These are phyloP conservation scores for Globomyces sp. DNA, from an alignment of 371 early-diverging fungal genomes.

Conservation along the genomic window DNA sequence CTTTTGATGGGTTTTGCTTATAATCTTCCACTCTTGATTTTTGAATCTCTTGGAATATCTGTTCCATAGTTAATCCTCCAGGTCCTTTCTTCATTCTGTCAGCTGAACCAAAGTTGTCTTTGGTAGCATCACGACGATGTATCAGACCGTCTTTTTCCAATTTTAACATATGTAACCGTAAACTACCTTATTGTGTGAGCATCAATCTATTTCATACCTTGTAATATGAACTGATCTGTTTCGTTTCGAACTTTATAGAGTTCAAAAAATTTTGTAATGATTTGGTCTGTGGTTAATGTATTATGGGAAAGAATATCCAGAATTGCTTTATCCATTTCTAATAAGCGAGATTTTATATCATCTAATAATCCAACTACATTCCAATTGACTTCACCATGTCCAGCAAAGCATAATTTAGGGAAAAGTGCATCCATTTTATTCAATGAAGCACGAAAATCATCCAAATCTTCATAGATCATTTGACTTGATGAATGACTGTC, in stretches of 20 bases:
- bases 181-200: no score
- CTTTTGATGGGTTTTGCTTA: background rate
- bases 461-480: background rate
- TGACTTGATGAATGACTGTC: background rate
- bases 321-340: background rate
- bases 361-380: background rate
- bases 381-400: background rate
- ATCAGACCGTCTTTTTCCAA: conserved; percentile 1
- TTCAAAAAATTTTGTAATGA: background rate
- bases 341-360: background rate
- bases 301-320: background rate
- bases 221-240: background rate
- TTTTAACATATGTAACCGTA: background rate
- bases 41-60: background rate
- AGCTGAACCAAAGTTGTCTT: background rate
- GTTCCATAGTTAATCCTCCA: background rate
- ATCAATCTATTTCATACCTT: background rate
- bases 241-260: background rate
- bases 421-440: background rate
- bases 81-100: conserved; percentile 7
- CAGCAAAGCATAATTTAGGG: conserved; percentile 1
- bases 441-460: background rate
- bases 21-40: conserved; percentile 6
- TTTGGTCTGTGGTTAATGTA: background rate
- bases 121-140: background rate